Conservation (phyloP, 345 rosid genomes). For the Geranium rotundifolium region DNA sequence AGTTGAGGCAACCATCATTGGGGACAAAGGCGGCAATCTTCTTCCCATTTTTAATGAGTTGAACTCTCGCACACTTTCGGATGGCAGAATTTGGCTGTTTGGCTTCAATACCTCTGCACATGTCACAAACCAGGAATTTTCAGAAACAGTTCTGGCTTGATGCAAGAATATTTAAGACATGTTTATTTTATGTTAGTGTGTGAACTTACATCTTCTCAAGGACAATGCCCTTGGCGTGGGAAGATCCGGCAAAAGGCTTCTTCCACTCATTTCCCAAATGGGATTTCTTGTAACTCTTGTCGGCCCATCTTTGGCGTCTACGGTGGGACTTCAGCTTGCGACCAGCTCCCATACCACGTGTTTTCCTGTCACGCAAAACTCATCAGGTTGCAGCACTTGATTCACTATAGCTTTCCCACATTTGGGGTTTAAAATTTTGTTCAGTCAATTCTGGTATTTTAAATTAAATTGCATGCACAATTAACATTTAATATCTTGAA, state of each 20-base stretch:
- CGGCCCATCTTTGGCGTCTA: conserved; percentile 70
- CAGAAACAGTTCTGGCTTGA: neutral
- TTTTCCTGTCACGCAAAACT: conserved; percentile 26
- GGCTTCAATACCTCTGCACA: conserved; percentile 75
- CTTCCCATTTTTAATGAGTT: conserved; percentile 72
- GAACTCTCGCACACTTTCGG: conserved; percentile 81
- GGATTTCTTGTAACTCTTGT: conserved; percentile 65
- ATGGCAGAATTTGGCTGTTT: conserved; percentile 98
- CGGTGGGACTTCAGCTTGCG: conserved; percentile 63
- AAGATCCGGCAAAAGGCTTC: conserved; percentile 60
- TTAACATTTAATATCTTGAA: too few species aligned
- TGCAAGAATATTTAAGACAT: neutral
- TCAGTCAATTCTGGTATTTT: too few species aligned
- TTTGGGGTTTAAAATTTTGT: too few species aligned
- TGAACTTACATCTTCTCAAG: conserved; percentile 45
- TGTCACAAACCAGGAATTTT: neutral
- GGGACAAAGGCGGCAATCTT: conserved; percentile 85
- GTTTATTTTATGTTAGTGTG: neutral
- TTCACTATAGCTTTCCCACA: too few species aligned
- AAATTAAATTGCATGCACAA: too few species aligned
- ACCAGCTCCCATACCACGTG: conserved; percentile 56
- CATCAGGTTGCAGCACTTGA: neutral
- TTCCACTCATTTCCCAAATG: conserved; percentile 73
- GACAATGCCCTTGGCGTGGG: conserved; percentile 57
- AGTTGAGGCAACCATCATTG: conserved; percentile 85